Percentiles rank a stretch among this genome's conserved stretches.
Conservation (phyloP, 2,329 filamentous ascomycete genomes). For the Paracorniculantispora psalliotae region DNA sequence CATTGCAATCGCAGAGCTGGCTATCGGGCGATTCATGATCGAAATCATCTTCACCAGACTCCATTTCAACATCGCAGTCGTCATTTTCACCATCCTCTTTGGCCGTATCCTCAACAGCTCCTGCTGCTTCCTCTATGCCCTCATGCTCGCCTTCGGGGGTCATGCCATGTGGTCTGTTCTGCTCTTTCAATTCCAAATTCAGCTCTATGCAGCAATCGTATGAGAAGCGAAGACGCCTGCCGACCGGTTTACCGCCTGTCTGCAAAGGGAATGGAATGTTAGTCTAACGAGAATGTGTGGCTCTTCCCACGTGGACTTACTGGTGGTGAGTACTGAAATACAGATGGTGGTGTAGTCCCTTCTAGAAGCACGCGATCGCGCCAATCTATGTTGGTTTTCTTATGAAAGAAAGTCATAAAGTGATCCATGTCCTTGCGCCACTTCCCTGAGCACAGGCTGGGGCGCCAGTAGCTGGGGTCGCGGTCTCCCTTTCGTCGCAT, state of each 20-base stretch:
- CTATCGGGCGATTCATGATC: too few relatives aligned
- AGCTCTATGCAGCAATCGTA: slow-evolving; percentile 30
- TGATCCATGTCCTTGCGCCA: slow-evolving; percentile 41
- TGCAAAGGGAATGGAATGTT: neutral
- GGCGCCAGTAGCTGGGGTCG: slow-evolving; percentile 33
- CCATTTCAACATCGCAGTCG: neutral
- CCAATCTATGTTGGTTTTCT: slow-evolving; percentile 56
- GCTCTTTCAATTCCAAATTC: slow-evolving; percentile 25
- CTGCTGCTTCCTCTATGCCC: neutral
- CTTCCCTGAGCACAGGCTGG: slow-evolving; percentile 32
- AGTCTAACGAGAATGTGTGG: neutral
- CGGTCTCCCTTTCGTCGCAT: slow-evolving; percentile 36
- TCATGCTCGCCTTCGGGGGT: neutral
- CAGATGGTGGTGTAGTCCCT: slow-evolving; percentile 25
- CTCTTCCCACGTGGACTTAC: slow-evolving; percentile 31
- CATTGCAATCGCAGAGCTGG: too few relatives aligned
- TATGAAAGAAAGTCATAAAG: slow-evolving; percentile 54
- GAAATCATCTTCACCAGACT: neutral
- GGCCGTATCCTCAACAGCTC: neutral
- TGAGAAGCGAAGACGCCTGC: slow-evolving; percentile 28
- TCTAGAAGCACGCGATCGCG: slow-evolving; percentile 42
- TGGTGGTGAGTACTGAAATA: slow-evolving; percentile 44
- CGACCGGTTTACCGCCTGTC: slow-evolving; percentile 33
- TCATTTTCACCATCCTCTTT: too few relatives aligned
- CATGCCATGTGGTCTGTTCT: neutral